phyloP scores from a whole-genome alignment of 306 rosid genomes.

The Casuarina glauca region DNA sequence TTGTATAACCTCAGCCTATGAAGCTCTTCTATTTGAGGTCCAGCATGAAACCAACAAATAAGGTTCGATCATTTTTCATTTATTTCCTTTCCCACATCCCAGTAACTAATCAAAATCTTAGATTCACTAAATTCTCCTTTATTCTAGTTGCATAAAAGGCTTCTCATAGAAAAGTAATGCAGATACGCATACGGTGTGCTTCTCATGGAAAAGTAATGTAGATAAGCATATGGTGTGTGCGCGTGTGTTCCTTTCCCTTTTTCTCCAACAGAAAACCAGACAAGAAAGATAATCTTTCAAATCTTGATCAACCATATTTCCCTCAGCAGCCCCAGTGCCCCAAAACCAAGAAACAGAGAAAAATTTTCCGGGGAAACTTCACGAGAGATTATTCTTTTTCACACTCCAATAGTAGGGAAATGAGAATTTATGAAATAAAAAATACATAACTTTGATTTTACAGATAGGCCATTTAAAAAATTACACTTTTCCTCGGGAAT shows the following conservation, averaged over 20 bases:
- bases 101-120: neutral
- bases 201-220: neutral
- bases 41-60: neutral
- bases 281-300: neutral
- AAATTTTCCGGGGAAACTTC: too few species aligned
- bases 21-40: neutral
- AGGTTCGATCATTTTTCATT: neutral
- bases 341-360: neutral
- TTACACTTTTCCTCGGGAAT: neutral
- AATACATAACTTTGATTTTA: neutral
- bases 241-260: neutral
- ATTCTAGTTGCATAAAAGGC: neutral
- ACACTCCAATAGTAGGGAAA: neutral
- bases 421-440: neutral
- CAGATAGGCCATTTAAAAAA: neutral
- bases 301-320: too few species aligned
- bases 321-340: neutral
- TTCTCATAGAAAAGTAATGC: neutral
- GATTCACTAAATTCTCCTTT: neutral
- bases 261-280: neutral
- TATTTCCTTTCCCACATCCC: neutral
- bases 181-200: neutral
- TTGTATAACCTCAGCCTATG: neutral
- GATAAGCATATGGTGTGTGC: too few species aligned
- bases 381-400: too few species aligned